Conservation (phyloP, 768 basidiomycete species). For the Mycena vulgaris region DNA sequence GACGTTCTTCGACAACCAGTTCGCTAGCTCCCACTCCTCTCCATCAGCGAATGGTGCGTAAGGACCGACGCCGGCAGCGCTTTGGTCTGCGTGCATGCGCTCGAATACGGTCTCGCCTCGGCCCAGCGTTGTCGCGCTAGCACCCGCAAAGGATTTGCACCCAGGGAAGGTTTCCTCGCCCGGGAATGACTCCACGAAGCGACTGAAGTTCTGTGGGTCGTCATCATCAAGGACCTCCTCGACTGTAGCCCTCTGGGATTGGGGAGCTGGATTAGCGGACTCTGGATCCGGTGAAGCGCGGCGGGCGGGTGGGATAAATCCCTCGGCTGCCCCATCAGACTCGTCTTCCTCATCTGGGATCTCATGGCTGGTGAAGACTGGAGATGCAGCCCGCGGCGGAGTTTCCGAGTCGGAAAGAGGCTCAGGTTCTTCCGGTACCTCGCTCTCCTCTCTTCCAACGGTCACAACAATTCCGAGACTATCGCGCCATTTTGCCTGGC, state of each 20-base stretch:
- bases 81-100: not conserved
- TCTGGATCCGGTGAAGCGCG: not conserved
- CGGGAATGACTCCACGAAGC: slow-evolving; percentile 5
- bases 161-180: slow-evolving; percentile 9
- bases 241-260: not conserved
- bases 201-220: slow-evolving; percentile 17
- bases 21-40: slow-evolving; percentile 35
- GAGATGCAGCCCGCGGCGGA: not conserved
- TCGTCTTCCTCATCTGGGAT: not conserved
- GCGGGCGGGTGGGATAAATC: not conserved
- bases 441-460: not conserved
- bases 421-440: not conserved
- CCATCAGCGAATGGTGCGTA: slow-evolving; percentile 25
- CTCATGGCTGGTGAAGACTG: not conserved
- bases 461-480: not conserved
- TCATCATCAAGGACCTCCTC: slow-evolving; percentile 23
- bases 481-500: slow-evolving; percentile 4
- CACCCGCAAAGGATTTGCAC: not conserved
- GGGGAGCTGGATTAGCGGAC: not conserved
- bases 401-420: not conserved
- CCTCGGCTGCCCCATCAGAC: not conserved
- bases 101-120: slow-evolving; percentile 36
- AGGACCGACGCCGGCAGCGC: not conserved
- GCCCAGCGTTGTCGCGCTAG: not conserved
- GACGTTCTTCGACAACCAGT: too few relatives aligned